Evolutionary conservation across 352 stramenopile genomes (phyloP).

Genomic region (Blastocystis sp.): DNA sequence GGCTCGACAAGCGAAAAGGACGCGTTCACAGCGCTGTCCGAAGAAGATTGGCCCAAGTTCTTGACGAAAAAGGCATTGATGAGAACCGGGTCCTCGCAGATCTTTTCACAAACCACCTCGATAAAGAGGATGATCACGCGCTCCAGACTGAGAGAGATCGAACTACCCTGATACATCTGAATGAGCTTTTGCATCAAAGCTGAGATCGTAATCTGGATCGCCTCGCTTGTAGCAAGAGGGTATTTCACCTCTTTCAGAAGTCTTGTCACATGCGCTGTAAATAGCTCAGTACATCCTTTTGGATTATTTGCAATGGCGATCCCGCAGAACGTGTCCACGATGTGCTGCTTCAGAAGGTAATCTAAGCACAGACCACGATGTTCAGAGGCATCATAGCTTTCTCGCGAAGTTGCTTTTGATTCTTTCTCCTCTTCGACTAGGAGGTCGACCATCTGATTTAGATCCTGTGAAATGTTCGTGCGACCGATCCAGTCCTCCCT

Average conservation of each 20-base stretch:
- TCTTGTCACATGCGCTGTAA: slow-evolving; percentile 24
- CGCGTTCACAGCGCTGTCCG: not conserved
- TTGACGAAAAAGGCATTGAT: slow-evolving; percentile 60
- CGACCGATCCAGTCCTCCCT: slow-evolving; percentile 1
- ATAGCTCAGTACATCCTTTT: slow-evolving; percentile 13
- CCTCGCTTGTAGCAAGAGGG: not conserved
- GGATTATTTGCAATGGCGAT: slow-evolving; percentile 51
- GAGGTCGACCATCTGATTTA: slow-evolving; percentile 41
- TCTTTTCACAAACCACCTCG: slow-evolving; percentile 53
- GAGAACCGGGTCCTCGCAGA: slow-evolving; percentile 49
- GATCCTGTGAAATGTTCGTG: slow-evolving; percentile 26
- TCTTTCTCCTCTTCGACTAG: not conserved
- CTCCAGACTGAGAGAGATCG: not conserved
- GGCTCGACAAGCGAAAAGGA: slow-evolving; percentile 54
- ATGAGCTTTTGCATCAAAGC: slow-evolving; percentile 34
- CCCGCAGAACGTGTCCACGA: slow-evolving; percentile 29
- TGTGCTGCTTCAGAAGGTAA: slow-evolving; percentile 53
- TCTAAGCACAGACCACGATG: slow-evolving; percentile 15
- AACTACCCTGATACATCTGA: slow-evolving; percentile 10
- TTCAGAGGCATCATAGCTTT: not conserved
- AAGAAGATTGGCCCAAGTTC: not conserved
- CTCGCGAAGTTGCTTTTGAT: not conserved
- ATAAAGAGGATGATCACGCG: slow-evolving; percentile 42
- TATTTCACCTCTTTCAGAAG: slow-evolving; percentile 43
- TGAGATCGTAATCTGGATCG: slow-evolving; percentile 46